A percentile compares a stretch with the other conserved stretches of the same genome.
Conservation (phyloP, 768 basidiomycete species). For the Paxillus rubicundulus region DNA sequence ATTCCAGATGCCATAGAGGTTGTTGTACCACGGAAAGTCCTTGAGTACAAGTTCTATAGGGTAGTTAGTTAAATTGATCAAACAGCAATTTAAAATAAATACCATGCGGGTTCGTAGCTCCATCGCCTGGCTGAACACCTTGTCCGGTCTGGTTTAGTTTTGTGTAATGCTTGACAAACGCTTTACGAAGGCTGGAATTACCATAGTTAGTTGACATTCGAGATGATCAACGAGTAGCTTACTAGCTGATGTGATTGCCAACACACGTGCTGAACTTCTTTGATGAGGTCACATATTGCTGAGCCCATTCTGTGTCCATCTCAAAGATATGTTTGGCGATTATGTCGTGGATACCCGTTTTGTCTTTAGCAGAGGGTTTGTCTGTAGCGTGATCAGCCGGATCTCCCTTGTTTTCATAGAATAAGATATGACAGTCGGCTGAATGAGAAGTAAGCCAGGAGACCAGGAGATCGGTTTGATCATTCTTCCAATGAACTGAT, state of each 20-base stretch:
- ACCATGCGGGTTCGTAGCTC: not conserved
- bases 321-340: not conserved
- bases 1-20: too few relatives aligned
- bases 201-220: not conserved
- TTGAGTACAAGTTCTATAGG: not conserved
- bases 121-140: not conserved
- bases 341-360: not conserved
- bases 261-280: not conserved
- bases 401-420: too few relatives aligned
- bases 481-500: too few relatives aligned
- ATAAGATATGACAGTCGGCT: too few relatives aligned
- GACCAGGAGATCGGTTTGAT: too few relatives aligned
- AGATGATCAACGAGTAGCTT: not conserved
- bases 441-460: too few relatives aligned
- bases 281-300: not conserved
- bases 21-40: not conserved
- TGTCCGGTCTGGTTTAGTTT: not conserved
- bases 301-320: not conserved
- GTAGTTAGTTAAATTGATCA: not conserved
- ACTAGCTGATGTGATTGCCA: not conserved
- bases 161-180: not conserved
- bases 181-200: not conserved
- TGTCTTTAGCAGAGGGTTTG: not conserved
- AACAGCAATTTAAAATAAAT: not conserved
- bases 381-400: not conserved